These are phyloP conservation scores for Fagus sylvatica DNA, from an alignment of 306 rosid species.

Conservation along the genomic window DNA sequence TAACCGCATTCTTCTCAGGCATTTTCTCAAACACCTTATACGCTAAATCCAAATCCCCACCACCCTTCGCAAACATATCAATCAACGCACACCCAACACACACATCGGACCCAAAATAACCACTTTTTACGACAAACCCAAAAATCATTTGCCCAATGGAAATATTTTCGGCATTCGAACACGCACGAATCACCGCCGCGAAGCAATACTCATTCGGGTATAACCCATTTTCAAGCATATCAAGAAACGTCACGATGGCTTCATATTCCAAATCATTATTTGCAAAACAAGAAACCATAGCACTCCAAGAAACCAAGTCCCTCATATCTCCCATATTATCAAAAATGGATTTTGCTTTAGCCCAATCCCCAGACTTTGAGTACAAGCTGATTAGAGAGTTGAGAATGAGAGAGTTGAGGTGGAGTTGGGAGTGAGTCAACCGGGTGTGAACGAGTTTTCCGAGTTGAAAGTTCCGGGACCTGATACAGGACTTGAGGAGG, in stretches of 20 bases:
- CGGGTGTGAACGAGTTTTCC: constrained; percentile 54
- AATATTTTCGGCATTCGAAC: constrained; percentile 24
- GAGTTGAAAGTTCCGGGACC: constrained; percentile 34
- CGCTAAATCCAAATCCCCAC: constrained; percentile 40
- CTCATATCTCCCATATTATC: no score
- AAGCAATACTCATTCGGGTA: constrained; percentile 60
- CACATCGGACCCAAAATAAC: constrained; percentile 50
- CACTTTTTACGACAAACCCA: constrained; percentile 44
- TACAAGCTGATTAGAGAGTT: no score
- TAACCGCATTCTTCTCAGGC: constrained; percentile 41
- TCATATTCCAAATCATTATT: no score
- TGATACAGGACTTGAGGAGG: no score
- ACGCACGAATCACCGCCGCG: constrained; percentile 42
- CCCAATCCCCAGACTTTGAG: no score
- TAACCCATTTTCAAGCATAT: constrained; percentile 41
- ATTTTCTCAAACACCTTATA: constrained; percentile 52
- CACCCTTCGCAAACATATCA: constrained; percentile 52
- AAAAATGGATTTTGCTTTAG: no score
- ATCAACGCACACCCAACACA: constrained; percentile 64
- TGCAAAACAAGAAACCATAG: no score
- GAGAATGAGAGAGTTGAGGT: no score
- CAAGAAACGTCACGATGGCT: constrained; percentile 38
- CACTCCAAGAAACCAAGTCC: no score
- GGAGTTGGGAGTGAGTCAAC: constrained; percentile 34
- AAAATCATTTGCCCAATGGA: constrained; percentile 19